Base-by-base conservation (phyloP, 345 rosid species). In the Salix arbutifolia region DNA sequence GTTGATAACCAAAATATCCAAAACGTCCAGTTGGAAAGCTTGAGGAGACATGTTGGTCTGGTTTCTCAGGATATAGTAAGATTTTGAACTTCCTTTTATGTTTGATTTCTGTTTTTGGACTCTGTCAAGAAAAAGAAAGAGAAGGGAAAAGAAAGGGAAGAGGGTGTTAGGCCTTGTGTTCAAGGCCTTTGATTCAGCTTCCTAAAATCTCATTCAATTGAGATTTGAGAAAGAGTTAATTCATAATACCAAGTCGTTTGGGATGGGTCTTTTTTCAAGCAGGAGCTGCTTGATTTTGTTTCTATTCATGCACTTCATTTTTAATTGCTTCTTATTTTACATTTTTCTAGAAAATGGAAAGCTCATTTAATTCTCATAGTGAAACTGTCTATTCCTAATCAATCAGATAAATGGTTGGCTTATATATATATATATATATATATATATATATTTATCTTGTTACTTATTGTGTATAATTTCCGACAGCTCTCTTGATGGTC, bases 1-100 rank as follows among this genome's bases (percentile, higher is more conserved):
- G 56, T 95, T 23, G 98, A 95, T 83, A 82, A 90, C 74, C 86
- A 85, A 66, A 78, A 95, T 73, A 86, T 93, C 56, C 83, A 86
- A 78, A 77, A 82, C 76, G 84, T 95, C 69, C 83, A 76, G 40
- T 77, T 95, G 82, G 89, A 85, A 23, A 89, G 91, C 83, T 86
- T 93, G 87, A 93, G 98, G 88, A 84, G 87, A 74, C 91, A 91
- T 85, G 83, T 95, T 77, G 90, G 97, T 83, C 86, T 96, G 30
- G 99, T 96, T 85, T 96, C 99, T 74, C 99, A 96, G 83, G 98
- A 96, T 84, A 89, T 81, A 74, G 99, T 93, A 78, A 89, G 93
- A 71, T 64, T 72, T 50, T 42, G 44, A 65, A 70, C 30, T 70
- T 50, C 31, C 65, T 64, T 74, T 79, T 33, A 46, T 72, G 30